phyloP scores from a whole-genome alignment of 2,329 filamentous ascomycete genomes.

The Hymenoscyphus scutula region DNA sequence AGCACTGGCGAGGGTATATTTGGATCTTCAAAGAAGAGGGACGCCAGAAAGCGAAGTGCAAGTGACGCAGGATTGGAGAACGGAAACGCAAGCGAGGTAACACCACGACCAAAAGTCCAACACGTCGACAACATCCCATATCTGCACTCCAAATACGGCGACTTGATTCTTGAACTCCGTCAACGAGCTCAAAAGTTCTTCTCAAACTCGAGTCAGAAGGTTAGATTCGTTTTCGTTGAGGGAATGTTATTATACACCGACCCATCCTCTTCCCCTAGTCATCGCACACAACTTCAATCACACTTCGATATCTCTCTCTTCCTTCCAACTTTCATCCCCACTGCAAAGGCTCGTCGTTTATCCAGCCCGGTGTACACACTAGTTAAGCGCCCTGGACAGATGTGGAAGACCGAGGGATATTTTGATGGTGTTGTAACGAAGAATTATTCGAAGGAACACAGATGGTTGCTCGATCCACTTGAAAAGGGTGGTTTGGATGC shows the following conservation, averaged over 20 bases:
- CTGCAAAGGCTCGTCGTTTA: conserved; percentile 22
- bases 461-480: conserved; percentile 17
- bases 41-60: too few species aligned
- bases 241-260: conserved; percentile 21
- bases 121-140: background rate
- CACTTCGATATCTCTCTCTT: conserved; percentile 28
- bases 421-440: conserved; percentile 33
- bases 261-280: background rate
- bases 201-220: background rate
- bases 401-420: conserved; percentile 34
- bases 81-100: too few species aligned
- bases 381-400: conserved; percentile 27
- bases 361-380: conserved; percentile 13
- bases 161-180: background rate
- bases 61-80: too few species aligned
- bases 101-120: background rate
- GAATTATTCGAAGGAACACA: conserved; percentile 16
- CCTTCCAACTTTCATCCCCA: conserved; percentile 17
- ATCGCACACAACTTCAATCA: background rate
- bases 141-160: background rate
- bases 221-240: conserved; percentile 22
- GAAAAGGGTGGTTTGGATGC: too few species aligned
- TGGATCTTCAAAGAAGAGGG: too few species aligned
- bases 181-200: background rate
- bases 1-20: background rate